Base-by-base conservation (phyloP, 768 basidiomycete genomes). In the Pleurotus tuber-regium region DNA sequence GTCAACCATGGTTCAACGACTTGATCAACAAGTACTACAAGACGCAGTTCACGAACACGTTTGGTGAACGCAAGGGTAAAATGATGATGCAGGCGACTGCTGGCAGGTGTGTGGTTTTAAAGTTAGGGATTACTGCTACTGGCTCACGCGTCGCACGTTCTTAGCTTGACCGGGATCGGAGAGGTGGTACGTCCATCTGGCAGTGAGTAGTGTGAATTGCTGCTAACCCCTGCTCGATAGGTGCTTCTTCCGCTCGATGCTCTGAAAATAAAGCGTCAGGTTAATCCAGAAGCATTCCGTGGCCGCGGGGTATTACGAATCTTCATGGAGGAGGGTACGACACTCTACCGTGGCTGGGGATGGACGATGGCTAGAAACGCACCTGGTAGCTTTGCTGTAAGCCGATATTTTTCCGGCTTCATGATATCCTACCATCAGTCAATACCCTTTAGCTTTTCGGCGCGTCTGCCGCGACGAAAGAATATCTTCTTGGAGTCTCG, bases 301-400 rank as follows among this genome's bases (percentile, higher is more conserved):
- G 94, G 94, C 30, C 90, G 96, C 21, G 93, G 94, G 16, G 78
- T 94, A 59, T 56, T 97, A 50, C 87, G 88, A 49, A 92, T 99
- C 60, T 82, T 99, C 68, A 68, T 83, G 64, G 95, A 99, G 59
- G 96, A 50, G 65, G 92, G 94, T 51, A 82, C 89, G 7, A 81
- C 88, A 1, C 80, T 99, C 29, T 99, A 99, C 71, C 86, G 94
- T 56, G 96, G 96, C 24, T 97, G 95, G 92, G 95, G 95, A 39
- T 98, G 96, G 96, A 98, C 96, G 19, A 87, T 97, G 80, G 96
- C 94, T 2, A 83, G 96, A 48, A 99, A 99, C 60, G 96, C 96
- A 1, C 96, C 96, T 0, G 96, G 96, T 9, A 84, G 81, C 47
- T 99, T 99, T 61, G 92, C 96, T 50, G 94, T 96, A 63, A 55